Conservation (phyloP, 2,329 filamentous ascomycete species). For the Orbilia javanica region DNA sequence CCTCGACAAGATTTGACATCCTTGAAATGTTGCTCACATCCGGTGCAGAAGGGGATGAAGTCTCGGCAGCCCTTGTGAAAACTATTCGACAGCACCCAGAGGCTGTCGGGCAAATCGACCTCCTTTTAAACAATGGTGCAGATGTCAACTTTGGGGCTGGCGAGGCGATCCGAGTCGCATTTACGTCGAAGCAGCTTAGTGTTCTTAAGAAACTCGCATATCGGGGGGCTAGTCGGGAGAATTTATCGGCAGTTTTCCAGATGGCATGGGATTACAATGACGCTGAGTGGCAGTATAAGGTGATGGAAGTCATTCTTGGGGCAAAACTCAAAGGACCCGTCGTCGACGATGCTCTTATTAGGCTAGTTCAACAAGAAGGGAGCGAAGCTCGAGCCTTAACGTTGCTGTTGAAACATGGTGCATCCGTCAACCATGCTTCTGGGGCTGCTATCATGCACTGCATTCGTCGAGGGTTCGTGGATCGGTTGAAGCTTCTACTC, state of each 20-base stretch:
- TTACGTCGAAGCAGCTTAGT: slow-evolving; percentile 36
- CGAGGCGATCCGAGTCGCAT: slow-evolving; percentile 41
- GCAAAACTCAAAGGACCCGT: slow-evolving; percentile 31
- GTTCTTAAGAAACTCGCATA: slow-evolving; percentile 40
- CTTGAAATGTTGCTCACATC: slow-evolving; percentile 40
- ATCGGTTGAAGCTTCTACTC: slow-evolving; percentile 33
- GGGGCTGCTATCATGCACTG: slow-evolving; percentile 41
- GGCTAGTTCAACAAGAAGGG: slow-evolving; percentile 33
- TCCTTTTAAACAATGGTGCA: slow-evolving; percentile 39
- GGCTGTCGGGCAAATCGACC: slow-evolving; percentile 47
- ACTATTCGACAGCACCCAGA: slow-evolving; percentile 49
- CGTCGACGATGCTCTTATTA: slow-evolving; percentile 46
- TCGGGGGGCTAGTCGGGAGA: slow-evolving; percentile 17
- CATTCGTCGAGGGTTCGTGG: slow-evolving; percentile 28
- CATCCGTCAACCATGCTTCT: slow-evolving; percentile 49
- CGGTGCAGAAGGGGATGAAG: slow-evolving; percentile 51
- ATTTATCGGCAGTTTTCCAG: slow-evolving; percentile 39
- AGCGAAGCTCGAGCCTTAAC: slow-evolving; percentile 32
- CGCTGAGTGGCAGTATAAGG: slow-evolving; percentile 43
- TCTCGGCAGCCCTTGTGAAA: slow-evolving; percentile 43
- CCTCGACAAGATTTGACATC: slow-evolving; percentile 37
- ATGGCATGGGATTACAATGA: slow-evolving; percentile 43
- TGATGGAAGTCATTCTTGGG: slow-evolving; percentile 42
- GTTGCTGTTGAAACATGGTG: slow-evolving; percentile 39
- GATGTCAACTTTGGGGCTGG: slow-evolving; percentile 51